phyloP scores from a whole-genome alignment of 371 early-diverging fungal genomes.

The Sanchytrium tribonematis region DNA sequence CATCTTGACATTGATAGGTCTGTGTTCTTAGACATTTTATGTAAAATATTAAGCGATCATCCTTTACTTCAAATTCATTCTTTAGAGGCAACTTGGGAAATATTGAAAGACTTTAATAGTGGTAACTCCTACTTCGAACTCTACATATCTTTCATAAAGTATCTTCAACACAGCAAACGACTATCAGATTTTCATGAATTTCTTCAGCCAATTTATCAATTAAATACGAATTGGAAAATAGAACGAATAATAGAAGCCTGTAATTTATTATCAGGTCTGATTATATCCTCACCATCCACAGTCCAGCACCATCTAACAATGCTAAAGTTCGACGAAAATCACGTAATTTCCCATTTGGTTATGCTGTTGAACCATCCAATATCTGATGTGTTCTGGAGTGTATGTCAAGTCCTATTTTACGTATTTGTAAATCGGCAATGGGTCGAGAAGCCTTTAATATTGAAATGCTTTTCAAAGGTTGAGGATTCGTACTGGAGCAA shows the following conservation, averaged over 20 bases:
- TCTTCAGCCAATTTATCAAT: neutral
- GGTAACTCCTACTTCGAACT: neutral
- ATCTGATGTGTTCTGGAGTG: neutral
- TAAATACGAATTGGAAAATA: neutral
- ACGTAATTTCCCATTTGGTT: neutral
- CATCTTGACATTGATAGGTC: neutral
- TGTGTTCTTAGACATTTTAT: neutral
- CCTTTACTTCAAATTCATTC: neutral
- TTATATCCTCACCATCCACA: neutral
- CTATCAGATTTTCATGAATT: neutral
- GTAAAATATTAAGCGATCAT: neutral
- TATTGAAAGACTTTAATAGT: neutral
- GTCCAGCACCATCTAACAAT: neutral
- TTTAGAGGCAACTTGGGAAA: neutral
- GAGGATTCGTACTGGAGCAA: neutral
- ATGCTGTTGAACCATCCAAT: neutral
- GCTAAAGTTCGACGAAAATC: too few species aligned
- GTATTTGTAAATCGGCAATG: neutral
- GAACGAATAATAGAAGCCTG: neutral
- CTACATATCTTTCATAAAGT: neutral
- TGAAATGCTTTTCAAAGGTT: neutral
- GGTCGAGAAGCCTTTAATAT: neutral
- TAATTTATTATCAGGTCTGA: neutral
- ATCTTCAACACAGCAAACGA: neutral
- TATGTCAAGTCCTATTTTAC: neutral